Evolutionary conservation across 352 stramenopile genomes (phyloP).

Genomic region (Globisporangium spinosum): DNA sequence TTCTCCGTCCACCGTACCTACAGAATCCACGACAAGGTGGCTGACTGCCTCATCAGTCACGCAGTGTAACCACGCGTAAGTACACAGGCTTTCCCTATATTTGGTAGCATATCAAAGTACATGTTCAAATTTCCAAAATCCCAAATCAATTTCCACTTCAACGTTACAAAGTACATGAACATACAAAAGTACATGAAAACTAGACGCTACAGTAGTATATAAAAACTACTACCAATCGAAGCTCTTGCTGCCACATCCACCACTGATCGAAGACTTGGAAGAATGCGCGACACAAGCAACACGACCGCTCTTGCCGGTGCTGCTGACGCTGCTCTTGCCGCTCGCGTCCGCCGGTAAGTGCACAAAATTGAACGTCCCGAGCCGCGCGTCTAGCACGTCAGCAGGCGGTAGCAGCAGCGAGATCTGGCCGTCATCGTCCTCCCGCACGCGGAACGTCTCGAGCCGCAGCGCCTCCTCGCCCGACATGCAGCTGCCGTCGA

Average conservation of each 20-base stretch:
- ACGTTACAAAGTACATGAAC: no score
- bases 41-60: no score
- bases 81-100: no score
- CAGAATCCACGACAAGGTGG: no score
- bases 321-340: not conserved
- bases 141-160: no score
- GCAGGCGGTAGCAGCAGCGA: slow-evolving; percentile 75
- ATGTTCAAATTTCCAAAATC: no score
- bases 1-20: no score
- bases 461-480: slow-evolving; percentile 67
- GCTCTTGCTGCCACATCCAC: not conserved
- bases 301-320: not conserved
- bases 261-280: not conserved
- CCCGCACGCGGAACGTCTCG: slow-evolving; percentile 83
- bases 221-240: not conserved
- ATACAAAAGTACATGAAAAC: no score
- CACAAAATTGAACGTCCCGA: slow-evolving; percentile 69
- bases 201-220: no score
- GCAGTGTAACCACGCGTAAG: no score
- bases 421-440: slow-evolving; percentile 55
- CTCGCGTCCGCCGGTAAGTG: not conserved
- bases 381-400: slow-evolving; percentile 77
- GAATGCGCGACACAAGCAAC: not conserved
- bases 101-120: no score
- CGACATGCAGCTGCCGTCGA: slow-evolving; percentile 64